Conservation (phyloP, 176 grass and related monocot genomes). For the Tuctoria greenei region DNA sequence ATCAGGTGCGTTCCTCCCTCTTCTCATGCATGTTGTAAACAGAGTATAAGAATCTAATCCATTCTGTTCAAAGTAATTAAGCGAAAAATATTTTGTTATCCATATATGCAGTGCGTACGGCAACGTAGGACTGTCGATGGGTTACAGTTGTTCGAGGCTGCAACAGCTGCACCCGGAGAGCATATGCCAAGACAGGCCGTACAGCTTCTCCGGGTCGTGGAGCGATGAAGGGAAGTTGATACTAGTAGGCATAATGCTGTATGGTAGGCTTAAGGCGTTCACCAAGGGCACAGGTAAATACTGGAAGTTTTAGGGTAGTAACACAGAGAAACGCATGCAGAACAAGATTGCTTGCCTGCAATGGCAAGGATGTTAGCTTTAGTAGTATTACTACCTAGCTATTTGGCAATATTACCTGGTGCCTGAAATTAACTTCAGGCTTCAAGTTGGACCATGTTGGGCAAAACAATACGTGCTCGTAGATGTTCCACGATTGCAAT, state of each 20-base stretch:
- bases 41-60: neutral
- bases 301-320: constrained; percentile 47
- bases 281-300: constrained; percentile 34
- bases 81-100: neutral
- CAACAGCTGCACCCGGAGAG: constrained; percentile 26
- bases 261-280: constrained; percentile 57
- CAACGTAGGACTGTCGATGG: constrained; percentile 45
- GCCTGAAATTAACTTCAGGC: constrained; percentile 19
- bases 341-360: constrained; percentile 12
- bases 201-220: constrained; percentile 54
- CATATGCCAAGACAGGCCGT: constrained; percentile 43
- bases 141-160: constrained; percentile 65
- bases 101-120: constrained; percentile 58
- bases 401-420: neutral
- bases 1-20: constrained; percentile 36
- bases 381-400: neutral
- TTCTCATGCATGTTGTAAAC: neutral
- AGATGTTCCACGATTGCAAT: neutral
- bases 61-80: neutral
- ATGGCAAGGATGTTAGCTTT: neutral
- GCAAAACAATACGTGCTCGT: neutral
- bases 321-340: neutral
- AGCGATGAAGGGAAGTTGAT: constrained; percentile 51
- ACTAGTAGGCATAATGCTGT: constrained; percentile 56
- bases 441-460: neutral